These are phyloP conservation scores for Serendipita vermifera DNA, from an alignment of 768 basidiomycete genomes.

Conservation along the genomic window DNA sequence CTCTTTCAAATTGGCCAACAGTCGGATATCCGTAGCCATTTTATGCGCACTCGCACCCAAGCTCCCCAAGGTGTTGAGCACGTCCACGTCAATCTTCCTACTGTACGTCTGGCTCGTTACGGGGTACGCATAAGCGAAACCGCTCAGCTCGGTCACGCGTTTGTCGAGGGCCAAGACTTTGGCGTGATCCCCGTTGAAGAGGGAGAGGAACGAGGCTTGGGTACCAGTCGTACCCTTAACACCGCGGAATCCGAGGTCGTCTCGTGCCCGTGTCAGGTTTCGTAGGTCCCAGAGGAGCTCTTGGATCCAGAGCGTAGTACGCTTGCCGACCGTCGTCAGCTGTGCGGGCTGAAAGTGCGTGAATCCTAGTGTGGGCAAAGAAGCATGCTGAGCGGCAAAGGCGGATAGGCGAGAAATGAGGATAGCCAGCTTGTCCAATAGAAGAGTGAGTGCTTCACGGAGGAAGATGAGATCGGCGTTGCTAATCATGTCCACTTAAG, in stretches of 20 bases:
- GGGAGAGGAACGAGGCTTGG: slow-evolving; percentile 84
- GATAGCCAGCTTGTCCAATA: slow-evolving; percentile 76
- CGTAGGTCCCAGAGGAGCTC: slow-evolving; percentile 95
- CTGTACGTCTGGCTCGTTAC: slow-evolving; percentile 99
- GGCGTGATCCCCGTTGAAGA: slow-evolving; percentile 90
- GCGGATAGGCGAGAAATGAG: slow-evolving; percentile 77
- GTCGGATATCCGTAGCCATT: slow-evolving; percentile 87
- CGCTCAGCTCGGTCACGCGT: slow-evolving; percentile 80
- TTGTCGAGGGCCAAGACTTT: slow-evolving; percentile 88
- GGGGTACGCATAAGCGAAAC: slow-evolving; percentile 90
- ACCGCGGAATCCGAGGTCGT: slow-evolving; percentile 92
- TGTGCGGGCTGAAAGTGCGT: slow-evolving; percentile 99
- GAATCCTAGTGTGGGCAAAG: slow-evolving; percentile 88
- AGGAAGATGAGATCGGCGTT: slow-evolving; percentile 98
- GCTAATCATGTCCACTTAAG: slow-evolving; percentile 31
- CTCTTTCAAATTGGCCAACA: slow-evolving; percentile 96
- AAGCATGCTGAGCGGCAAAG: slow-evolving; percentile 77
- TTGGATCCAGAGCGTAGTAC: slow-evolving; percentile 95
- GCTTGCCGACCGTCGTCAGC: slow-evolving; percentile 94
- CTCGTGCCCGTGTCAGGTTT: slow-evolving; percentile 76
- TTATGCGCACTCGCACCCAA: slow-evolving; percentile 92
- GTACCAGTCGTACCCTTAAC: slow-evolving; percentile 99
- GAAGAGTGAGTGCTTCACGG: slow-evolving; percentile 68
- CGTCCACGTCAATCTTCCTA: slow-evolving; percentile 91
- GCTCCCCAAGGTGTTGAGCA: slow-evolving; percentile 78